Evolutionary conservation across 1,139 yeast genomes (phyloP), one percentile per base, ranked within the genome.

Genomic region (Hansenula lynferdii): DNA sequence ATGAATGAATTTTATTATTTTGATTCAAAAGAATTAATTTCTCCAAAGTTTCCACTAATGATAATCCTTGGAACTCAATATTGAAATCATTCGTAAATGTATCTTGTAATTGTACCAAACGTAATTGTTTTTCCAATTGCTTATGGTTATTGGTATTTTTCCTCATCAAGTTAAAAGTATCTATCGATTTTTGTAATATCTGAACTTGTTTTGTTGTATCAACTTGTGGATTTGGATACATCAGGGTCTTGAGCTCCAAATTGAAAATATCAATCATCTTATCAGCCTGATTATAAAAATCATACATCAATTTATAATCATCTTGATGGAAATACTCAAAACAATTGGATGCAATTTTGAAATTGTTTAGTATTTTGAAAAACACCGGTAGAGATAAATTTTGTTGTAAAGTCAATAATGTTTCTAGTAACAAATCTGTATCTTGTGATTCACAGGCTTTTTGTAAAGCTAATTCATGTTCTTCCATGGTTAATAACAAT

Each of bases 381-480:
- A 81, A 72, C 30, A 71, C 75, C 0, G 83, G 74, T n/a, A 69
- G 50, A 1, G 78, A 62, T 6, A 75, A 53, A 33, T 70, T 69
- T 29, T 65, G 60, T 33, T 66, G 63, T 18, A 92, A 62, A 30
- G 71, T 65, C 18, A 79, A 57, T 32, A 92, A 58, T 1, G 86
- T 77, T 37, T 79, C 73, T 29, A 75, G 62, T 6, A 85, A 69
- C 19, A 90, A 65, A 54, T 84, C 86, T 28, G 76, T 72, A 49
- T 84, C 79, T 10, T 80, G 77, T 16, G 81, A 73, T 45, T 79
- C 80, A 34, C 84, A 73, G 0, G 95, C 75, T 47, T 82, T 85
- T 31, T 72, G 61, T 25, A 90, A 58, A 0, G 96, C 96, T 29
- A 77, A 56, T 43, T 78, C 86, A 29, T 76, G 67, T 51, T 89